A percentile compares a stretch with the other conserved stretches of the same genome.
phyloP scores from a whole-genome alignment of 441 rosid species.

The Eruca vesicaria region DNA sequence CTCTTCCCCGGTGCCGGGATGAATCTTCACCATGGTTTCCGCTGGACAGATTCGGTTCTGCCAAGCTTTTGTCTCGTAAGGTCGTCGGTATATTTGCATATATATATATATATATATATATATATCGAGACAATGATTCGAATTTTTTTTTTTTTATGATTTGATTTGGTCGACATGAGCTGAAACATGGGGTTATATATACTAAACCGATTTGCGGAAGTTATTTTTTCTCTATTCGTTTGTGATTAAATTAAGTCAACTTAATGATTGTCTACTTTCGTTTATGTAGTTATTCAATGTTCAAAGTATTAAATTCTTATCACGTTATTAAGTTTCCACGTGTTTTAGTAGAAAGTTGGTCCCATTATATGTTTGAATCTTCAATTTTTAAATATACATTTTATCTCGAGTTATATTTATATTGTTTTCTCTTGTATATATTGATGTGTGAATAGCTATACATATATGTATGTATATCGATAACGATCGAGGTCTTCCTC shows the following conservation, averaged over 20 bases:
- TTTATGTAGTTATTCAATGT: neutral
- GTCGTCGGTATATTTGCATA: conserved; percentile 31
- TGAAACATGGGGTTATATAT: conserved; percentile 15
- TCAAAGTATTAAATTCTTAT: conserved; percentile 18
- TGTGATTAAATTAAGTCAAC: conserved; percentile 27
- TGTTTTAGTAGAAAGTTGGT: conserved; percentile 3
- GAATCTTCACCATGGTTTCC: conserved; percentile 27
- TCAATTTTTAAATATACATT: neutral
- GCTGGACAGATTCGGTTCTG: conserved; percentile 27
- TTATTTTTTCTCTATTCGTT: conserved; percentile 2
- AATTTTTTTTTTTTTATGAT: neutral
- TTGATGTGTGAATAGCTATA: conserved; percentile 12
- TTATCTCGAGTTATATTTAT: conserved; percentile 3
- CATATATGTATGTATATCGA: neutral
- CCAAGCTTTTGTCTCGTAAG: conserved; percentile 31
- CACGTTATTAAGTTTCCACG: conserved; percentile 17
- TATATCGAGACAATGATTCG: neutral
- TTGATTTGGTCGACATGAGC: conserved; percentile 11
- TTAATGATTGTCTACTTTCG: conserved; percentile 1
- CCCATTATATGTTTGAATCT: conserved; percentile 16
- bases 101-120: conserved; percentile 9
- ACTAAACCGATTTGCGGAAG: neutral
- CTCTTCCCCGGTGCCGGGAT: conserved; percentile 17
- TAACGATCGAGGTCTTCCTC: conserved; percentile 11
- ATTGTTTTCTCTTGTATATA: neutral